Evolutionary conservation across 805 yeast species (phyloP).

Genomic region (Priceomyces carsonii): DNA sequence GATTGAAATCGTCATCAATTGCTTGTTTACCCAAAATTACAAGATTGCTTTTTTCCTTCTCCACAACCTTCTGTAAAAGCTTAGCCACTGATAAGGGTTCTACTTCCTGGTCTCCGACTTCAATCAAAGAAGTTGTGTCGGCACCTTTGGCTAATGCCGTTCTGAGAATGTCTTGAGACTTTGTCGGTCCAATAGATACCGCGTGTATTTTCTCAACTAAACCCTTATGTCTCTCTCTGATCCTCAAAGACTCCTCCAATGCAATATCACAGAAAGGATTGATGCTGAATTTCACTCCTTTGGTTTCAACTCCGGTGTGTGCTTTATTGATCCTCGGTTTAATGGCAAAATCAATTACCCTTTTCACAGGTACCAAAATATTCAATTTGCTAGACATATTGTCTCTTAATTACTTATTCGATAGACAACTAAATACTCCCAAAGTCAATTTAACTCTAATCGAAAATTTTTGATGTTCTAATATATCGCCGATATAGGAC

Average conservation of each 20-base stretch:
- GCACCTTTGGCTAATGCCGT: conserved; percentile 95
- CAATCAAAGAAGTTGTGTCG: conserved; percentile 80
- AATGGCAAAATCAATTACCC: conserved; percentile 92
- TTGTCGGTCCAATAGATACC: conserved; percentile 85
- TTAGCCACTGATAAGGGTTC: conserved; percentile 93
- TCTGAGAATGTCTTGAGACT: conserved; percentile 85
- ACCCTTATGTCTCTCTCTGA: conserved; percentile 64
- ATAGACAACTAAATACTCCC: no score
- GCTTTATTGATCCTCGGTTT: conserved; percentile 90
- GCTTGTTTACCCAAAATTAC: conserved; percentile 95
- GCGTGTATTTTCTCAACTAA: conserved; percentile 84
- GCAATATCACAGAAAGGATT: conserved; percentile 99
- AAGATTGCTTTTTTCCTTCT: conserved; percentile 69
- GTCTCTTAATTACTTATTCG: background rate
- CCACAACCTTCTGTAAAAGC: conserved; percentile 70
- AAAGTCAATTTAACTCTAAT: no score
- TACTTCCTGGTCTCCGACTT: conserved; percentile 67
- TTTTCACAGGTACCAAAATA: conserved; percentile 90
- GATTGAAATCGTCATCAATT: conserved; percentile 92
- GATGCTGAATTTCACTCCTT: conserved; percentile 88
- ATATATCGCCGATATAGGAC: conserved; percentile 6
- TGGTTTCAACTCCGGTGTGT: conserved; percentile 79
- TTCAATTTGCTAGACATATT: conserved; percentile 48
- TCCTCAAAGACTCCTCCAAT: conserved; percentile 86
- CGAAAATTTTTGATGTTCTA: conserved; percentile 2